A percentile compares a stretch with the other conserved stretches of the same genome.
Evolutionary conservation across 2,329 filamentous ascomycete species (phyloP).

Genomic region (Alternaria angustiovoidea): DNA sequence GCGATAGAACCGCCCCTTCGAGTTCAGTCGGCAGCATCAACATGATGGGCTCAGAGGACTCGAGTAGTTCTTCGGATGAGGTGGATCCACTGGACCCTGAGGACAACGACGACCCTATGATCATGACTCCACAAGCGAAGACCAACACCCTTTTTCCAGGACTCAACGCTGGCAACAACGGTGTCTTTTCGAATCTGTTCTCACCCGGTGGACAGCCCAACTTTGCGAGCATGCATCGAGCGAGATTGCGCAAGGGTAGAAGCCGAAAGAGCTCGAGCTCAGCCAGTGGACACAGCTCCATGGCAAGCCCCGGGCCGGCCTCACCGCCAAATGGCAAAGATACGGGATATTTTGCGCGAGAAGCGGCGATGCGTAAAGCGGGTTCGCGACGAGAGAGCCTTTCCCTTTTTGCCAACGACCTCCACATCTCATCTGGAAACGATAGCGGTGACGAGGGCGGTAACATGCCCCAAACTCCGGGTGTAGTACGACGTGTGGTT

Average conservation of each 20-base stretch:
- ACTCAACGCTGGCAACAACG: slow-evolving; percentile 55
- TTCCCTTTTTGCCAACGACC: slow-evolving; percentile 86
- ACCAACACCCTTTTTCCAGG: slow-evolving; percentile 56
- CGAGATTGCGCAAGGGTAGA: slow-evolving; percentile 64
- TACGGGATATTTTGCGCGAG: slow-evolving; percentile 64
- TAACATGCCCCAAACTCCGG: slow-evolving; percentile 63
- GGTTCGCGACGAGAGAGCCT: slow-evolving; percentile 82
- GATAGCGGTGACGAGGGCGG: slow-evolving; percentile 77
- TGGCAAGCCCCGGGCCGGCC: slow-evolving; percentile 72
- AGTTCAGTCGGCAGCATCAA: slow-evolving; percentile 84
- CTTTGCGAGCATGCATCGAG: slow-evolving; percentile 79
- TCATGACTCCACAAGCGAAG: slow-evolving; percentile 83
- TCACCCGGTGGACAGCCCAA: slow-evolving; percentile 75
- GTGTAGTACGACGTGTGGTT: slow-evolving; percentile 82
- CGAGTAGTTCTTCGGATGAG: slow-evolving; percentile 71
- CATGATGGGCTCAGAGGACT: slow-evolving; percentile 81
- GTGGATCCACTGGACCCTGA: slow-evolving; percentile 59
- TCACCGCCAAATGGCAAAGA: slow-evolving; percentile 74
- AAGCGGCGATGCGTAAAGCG: slow-evolving; percentile 58
- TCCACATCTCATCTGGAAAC: slow-evolving; percentile 80
- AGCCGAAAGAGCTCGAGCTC: slow-evolving; percentile 73
- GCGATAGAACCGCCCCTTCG: slow-evolving; percentile 59
- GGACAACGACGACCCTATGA: slow-evolving; percentile 71
- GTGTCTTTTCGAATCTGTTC: slow-evolving; percentile 69
- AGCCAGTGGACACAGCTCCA: slow-evolving; percentile 74